These are phyloP conservation scores for Hypoxylon sp. DNA, from an alignment of 2,329 filamentous ascomycete genomes.

Conservation along the genomic window DNA sequence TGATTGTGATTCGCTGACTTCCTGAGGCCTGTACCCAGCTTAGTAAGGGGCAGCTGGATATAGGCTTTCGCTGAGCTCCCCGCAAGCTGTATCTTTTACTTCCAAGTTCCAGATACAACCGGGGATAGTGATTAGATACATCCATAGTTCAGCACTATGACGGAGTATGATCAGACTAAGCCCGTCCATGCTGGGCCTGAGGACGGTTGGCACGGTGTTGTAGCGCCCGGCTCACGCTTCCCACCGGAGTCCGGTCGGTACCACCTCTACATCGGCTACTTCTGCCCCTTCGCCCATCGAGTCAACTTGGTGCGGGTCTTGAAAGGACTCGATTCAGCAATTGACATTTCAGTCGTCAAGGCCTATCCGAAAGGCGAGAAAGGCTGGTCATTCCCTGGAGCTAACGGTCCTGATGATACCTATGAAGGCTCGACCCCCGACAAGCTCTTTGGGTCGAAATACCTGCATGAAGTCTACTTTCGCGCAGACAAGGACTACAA, in stretches of 20 bases:
- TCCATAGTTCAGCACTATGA: constrained; percentile 2
- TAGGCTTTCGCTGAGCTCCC: neutral
- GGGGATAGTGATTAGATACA: neutral
- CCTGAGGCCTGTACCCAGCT: neutral
- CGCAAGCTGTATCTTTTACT: neutral
- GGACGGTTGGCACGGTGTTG: constrained; percentile 47
- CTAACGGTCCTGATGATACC: constrained; percentile 55
- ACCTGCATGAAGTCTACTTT: constrained; percentile 73
- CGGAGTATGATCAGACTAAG: constrained; percentile 33
- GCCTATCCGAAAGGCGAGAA: constrained; percentile 76
- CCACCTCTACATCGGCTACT: constrained; percentile 61
- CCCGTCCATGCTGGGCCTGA: constrained; percentile 43
- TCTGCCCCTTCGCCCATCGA: constrained; percentile 75
- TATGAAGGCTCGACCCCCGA: constrained; percentile 72
- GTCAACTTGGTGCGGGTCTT: constrained; percentile 68
- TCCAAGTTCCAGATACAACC: neutral
- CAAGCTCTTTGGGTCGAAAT: constrained; percentile 68
- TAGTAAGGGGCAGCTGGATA: neutral
- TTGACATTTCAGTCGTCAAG: constrained; percentile 70
- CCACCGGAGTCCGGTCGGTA: constrained; percentile 45
- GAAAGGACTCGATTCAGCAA: constrained; percentile 66
- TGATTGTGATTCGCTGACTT: constrained; percentile 1
- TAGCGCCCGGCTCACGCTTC: constrained; percentile 42
- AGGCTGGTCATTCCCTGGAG: constrained; percentile 70
- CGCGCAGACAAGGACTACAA: constrained; percentile 70